Percentiles rank a stretch among this genome's conserved stretches.
These are phyloP conservation scores for Fusarium annulatum DNA, from an alignment of 2,329 filamentous ascomycete genomes.

Conservation along the genomic window DNA sequence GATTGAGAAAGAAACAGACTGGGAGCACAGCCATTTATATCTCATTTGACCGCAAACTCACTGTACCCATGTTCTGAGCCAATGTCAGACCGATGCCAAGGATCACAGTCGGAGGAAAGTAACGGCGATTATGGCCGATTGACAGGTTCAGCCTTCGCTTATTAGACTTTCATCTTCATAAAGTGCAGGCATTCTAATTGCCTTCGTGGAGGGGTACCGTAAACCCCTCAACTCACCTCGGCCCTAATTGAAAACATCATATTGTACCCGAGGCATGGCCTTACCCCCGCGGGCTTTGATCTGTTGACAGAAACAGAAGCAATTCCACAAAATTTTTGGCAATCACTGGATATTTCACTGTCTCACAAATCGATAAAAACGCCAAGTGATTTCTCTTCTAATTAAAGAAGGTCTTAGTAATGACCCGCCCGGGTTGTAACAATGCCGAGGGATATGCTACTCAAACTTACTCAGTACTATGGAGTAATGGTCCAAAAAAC, in stretches of 20 bases:
- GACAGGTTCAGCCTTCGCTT: neutral
- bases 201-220: neutral
- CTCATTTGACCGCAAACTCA: neutral
- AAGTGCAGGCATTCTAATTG: neutral
- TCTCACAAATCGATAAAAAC: neutral
- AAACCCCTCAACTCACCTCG: neutral
- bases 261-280: neutral
- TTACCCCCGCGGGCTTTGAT: neutral
- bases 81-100: neutral
- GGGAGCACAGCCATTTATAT: neutral
- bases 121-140: neutral
- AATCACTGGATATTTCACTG: no score
- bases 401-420: neutral
- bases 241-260: neutral
- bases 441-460: neutral
- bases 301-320: neutral
- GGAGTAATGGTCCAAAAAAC: neutral
- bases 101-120: neutral
- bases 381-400: neutral
- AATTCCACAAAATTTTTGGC: no score
- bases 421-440: neutral
- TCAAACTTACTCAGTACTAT: neutral
- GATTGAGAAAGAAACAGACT: accelerated
- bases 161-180: neutral
- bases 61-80: neutral